Base-by-base conservation (phyloP, 352 stramenopile species). In the Globisporangium spiculum region DNA sequence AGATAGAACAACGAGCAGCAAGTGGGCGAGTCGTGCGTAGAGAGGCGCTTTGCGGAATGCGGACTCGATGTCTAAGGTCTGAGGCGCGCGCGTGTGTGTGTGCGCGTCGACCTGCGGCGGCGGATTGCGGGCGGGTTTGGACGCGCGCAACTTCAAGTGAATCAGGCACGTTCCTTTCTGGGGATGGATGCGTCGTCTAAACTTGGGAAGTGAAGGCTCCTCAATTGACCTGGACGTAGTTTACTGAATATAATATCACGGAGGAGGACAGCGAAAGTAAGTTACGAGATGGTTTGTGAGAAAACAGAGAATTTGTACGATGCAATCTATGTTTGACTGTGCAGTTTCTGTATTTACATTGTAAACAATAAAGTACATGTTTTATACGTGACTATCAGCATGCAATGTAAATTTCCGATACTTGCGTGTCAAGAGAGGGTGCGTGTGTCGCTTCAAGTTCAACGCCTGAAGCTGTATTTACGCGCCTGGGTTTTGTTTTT, bases 391-490 rank as follows among this genome's bases (percentile, higher is more conserved):
- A n/a, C 1, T 3, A 9, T 8, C 6, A n/a, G 18, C 18, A 46
- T 41, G 44, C 18, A 12, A 48, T 18, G 4, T 36, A 18, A 10
- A 1, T 58, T 12, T 58, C 4, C 4, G 24, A 3, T 20, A 27
- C 24, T 58, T 58, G 56, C 56, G 22, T 63, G 58, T 63, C 36
- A 55, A 41, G n/a, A 38, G 22, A 32, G 12, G n/a, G 57, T 50
- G 30, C 69, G 66, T 56, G 46, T 75, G 50, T 73, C 66, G 67
- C 71, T 75, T 73, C 65, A 75, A 75, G 72, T 75, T 78, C 72
- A 75, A 74, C 46, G 57, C 41, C 71, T 66, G 71, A 72, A 71
- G 27, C 50, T 26, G 71, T 76, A 76, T 72, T 72, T 76, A 76
- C 71, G 63, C 20, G 12, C 3, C 6, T 34, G 27, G 16, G 1